phyloP scores from a whole-genome alignment of 202 grass and related monocot genomes.

The Panicum virgatum region DNA sequence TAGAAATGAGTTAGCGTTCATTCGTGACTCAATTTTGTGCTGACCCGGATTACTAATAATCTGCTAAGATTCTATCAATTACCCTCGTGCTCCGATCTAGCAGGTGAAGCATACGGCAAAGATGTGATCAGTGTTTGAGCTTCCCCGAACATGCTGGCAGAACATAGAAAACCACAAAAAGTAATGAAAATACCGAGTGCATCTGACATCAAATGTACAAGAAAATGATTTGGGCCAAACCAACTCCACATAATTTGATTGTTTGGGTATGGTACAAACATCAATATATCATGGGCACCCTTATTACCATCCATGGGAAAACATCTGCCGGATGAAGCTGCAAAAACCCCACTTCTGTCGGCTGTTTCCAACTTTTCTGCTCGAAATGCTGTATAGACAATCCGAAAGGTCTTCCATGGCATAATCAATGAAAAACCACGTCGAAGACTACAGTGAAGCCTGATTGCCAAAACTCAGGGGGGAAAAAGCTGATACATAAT shows the following conservation, averaged over 20 bases:
- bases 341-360: conserved; percentile 46
- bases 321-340: conserved; percentile 35
- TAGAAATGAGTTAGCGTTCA: too few relatives aligned
- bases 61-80: too few relatives aligned
- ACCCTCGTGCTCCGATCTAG: too few relatives aligned
- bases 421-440: not conserved
- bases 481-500: not conserved
- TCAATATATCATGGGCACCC: not conserved
- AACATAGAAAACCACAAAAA: too few relatives aligned
- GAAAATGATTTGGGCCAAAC: not conserved
- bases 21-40: too few relatives aligned
- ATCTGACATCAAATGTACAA: not conserved
- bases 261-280: conserved; percentile 2
- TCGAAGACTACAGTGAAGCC: not conserved
- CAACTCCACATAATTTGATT: not conserved
- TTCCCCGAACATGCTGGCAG: not conserved
- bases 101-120: too few relatives aligned
- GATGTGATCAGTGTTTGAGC: too few relatives aligned
- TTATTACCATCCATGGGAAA: conserved; percentile 2
- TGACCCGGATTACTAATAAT: too few relatives aligned
- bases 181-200: not conserved
- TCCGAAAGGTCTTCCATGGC: conserved; percentile 11
- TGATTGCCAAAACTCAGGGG: not conserved
- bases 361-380: conserved; percentile 29
- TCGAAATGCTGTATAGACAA: conserved; percentile 45